Percentiles rank a stretch among this genome's conserved stretches.
Evolutionary conservation across 2,329 filamentous ascomycete genomes (phyloP).

Genomic region (Colletotrichum simmondsii): DNA sequence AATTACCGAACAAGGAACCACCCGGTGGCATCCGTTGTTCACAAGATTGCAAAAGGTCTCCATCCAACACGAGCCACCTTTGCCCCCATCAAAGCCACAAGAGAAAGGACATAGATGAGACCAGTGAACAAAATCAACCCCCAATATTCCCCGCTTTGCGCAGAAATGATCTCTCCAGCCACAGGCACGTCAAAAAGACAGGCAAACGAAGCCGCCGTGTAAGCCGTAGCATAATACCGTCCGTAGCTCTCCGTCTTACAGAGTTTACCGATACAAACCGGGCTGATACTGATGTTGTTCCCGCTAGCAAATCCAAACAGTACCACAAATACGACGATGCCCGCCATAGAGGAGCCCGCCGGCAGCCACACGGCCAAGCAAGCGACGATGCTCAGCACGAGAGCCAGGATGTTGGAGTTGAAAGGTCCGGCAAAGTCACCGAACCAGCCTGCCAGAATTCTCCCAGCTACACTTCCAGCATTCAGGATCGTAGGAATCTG

Average conservation of each 20-base stretch:
- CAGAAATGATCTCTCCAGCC: conserved; percentile 70
- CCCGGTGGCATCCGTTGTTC: not conserved
- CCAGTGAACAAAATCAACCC: conserved; percentile 75
- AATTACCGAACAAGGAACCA: not conserved
- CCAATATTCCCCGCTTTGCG: conserved; percentile 68
- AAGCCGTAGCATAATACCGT: conserved; percentile 85
- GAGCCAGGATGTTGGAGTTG: conserved; percentile 82
- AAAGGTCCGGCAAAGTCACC: conserved; percentile 86
- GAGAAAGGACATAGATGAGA: conserved; percentile 66
- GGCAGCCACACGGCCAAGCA: conserved; percentile 84
- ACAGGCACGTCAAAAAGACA: conserved; percentile 78
- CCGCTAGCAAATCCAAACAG: conserved; percentile 86
- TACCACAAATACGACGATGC: conserved; percentile 78
- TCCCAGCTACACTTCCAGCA: conserved; percentile 80
- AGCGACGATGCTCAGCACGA: conserved; percentile 68
- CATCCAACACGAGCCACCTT: conserved; percentile 52
- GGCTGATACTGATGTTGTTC: conserved; percentile 82
- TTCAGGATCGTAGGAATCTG: conserved; percentile 86
- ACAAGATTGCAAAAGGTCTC: conserved; percentile 23
- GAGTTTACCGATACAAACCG: conserved; percentile 84
- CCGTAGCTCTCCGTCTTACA: conserved; percentile 87
- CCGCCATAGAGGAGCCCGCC: conserved; percentile 61
- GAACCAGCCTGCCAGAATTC: conserved; percentile 80
- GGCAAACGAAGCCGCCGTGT: conserved; percentile 84
- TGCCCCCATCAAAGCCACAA: conserved; percentile 64